Base-by-base conservation (phyloP, 441 rosid genomes). In the Biscutella laevigata region DNA sequence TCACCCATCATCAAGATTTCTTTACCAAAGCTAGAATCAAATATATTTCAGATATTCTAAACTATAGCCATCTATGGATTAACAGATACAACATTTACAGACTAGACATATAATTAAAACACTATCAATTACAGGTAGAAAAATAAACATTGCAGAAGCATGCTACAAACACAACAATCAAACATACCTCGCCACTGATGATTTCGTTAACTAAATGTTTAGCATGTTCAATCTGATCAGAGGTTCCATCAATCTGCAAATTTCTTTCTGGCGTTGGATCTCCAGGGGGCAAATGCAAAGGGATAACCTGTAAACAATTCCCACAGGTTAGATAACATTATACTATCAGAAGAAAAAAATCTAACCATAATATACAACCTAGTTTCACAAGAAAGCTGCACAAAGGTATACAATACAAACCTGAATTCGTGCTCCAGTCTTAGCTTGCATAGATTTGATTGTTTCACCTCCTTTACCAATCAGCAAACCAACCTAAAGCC, bases 391-490 rank as follows among this genome's bases (percentile, higher is more conserved):
- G 4, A 27, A 21, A 45, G 9, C 15, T 6, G 3, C 32, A 26
- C 4, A 38, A 16, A 22, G 2, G 6, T n/a, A 6, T n/a, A 21
- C 6, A 29, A 37, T 25, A 62, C 62, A 61, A 50, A 88, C 99
- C 97, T 88, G 99, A 61, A 92, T 79, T 7, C 97, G 88, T 66
- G 99, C 97, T 38, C 90, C 92, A 64, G 88, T 71, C 50, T 81
- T 74, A 20, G 84, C 83, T 82, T 92, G 99, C 94, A 94, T 84
- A 65, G 72, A 82, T 83, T 94, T 88, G 57, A 94, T 94, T 20
- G 96, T 79, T 51, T 94, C 99, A 8, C 99, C 99, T 48, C 97
- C 97, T 84, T 94, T 94, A 50, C 99, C 97, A 70, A 94, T 94
- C 32, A 94, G 95, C 65, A 88, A 62, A 66, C 99, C 99, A 72